Conservation (phyloP, 768 basidiomycete species). For the Suillus brevipes region DNA sequence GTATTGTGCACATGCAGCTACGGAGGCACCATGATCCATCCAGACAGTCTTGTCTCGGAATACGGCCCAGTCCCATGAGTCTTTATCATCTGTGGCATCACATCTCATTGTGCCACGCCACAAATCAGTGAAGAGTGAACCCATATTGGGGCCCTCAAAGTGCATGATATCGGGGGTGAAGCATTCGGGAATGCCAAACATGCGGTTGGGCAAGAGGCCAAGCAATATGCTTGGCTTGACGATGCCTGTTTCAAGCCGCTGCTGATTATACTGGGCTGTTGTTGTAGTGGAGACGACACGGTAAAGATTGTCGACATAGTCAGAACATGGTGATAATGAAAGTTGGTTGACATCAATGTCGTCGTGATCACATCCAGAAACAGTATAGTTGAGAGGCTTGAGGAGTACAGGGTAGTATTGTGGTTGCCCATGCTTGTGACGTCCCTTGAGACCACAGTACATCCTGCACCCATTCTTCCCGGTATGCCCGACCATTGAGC, state of each 20-base stretch:
- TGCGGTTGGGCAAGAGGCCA: too few species aligned
- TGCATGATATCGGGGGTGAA: too few species aligned
- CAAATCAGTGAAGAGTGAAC: too few species aligned
- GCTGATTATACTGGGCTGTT: background rate
- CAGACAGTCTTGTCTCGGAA: too few species aligned
- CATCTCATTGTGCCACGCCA: too few species aligned
- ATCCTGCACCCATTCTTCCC: background rate
- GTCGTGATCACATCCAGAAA: background rate
- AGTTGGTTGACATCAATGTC: background rate
- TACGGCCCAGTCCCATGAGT: too few species aligned
- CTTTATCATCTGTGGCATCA: too few species aligned
- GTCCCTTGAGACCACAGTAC: background rate
- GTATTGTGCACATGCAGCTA: too few species aligned
- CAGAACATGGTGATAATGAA: background rate
- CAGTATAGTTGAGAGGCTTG: background rate
- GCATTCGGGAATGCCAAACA: too few species aligned
- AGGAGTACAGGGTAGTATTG: background rate
- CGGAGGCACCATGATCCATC: too few species aligned
- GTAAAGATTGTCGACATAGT: background rate
- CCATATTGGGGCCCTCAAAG: too few species aligned
- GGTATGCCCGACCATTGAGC: background rate
- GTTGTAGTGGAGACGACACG: background rate
- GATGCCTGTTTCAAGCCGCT: background rate
- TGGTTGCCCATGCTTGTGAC: background rate
- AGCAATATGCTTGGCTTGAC: too few species aligned